These are phyloP conservation scores for Aspergillus haitiensis DNA, from an alignment of 495 filamentous ascomycete species.

Conservation along the genomic window DNA sequence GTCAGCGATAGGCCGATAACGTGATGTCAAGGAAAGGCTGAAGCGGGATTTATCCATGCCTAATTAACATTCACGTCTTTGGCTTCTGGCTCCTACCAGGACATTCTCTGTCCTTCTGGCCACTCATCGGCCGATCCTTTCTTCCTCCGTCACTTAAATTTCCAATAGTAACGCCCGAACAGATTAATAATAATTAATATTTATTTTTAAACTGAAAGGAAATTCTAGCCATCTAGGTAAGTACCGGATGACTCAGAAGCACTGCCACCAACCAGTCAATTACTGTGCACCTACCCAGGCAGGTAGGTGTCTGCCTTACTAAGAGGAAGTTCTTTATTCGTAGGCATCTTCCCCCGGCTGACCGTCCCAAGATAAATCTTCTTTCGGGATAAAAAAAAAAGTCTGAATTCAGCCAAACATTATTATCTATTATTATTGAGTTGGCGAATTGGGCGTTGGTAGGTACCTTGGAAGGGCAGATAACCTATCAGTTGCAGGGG, in stretches of 20 bases:
- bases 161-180: conserved; percentile 6
- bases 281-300: conserved; percentile 2
- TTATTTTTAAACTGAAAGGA: too few species aligned
- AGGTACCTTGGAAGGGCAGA: conserved; percentile 10
- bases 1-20: conserved; percentile 40
- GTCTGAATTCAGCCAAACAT: conserved; percentile 5
- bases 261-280: conserved; percentile 15
- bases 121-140: conserved; percentile 20
- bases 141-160: conserved; percentile 8
- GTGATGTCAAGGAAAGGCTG: conserved; percentile 33
- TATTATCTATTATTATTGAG: background rate
- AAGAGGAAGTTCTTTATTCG: background rate
- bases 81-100: conserved; percentile 22
- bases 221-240: conserved; percentile 6
- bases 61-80: conserved; percentile 13
- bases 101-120: conserved; percentile 19
- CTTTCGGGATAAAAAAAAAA: background rate
- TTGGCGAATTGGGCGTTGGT: conserved; percentile 1
- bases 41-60: conserved; percentile 14
- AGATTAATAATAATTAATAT: conserved; percentile 11
- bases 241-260: conserved; percentile 12
- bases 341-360: background rate
- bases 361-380: background rate
- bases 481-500: background rate
- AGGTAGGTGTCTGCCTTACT: background rate